phyloP scores from a whole-genome alignment of 352 stramenopile genomes.

The Phytophthora pluvialis region DNA sequence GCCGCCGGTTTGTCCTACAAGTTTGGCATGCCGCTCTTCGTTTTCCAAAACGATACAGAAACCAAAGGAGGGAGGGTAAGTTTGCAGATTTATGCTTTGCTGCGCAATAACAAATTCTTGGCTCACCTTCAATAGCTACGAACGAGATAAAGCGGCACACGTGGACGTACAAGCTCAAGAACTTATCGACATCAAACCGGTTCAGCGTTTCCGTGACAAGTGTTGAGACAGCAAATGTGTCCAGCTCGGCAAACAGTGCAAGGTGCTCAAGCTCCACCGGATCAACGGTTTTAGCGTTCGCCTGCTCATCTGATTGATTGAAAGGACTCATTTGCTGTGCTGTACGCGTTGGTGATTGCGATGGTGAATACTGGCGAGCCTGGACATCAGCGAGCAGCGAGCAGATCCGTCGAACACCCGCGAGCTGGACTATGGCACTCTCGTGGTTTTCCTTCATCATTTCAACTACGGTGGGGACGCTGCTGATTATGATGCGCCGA shows the following conservation, averaged over 20 bases:
- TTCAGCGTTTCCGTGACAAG: constrained; percentile 50
- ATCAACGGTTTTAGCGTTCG: constrained; percentile 4
- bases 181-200: constrained; percentile 63
- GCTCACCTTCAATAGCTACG: constrained; percentile 54
- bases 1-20: constrained; percentile 62
- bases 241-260: constrained; percentile 51
- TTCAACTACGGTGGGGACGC: constrained; percentile 59
- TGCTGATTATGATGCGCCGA: constrained; percentile 62
- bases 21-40: constrained; percentile 62
- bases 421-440: constrained; percentile 68
- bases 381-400: constrained; percentile 46
- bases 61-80: constrained; percentile 7
- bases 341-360: constrained; percentile 17
- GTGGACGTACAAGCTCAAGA: constrained; percentile 63
- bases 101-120: background rate
- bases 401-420: constrained; percentile 58
- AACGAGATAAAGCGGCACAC: constrained; percentile 70
- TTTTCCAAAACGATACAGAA: background rate
- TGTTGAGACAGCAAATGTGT: constrained; percentile 44
- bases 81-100: background rate
- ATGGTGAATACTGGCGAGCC: constrained; percentile 31
- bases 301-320: constrained; percentile 12
- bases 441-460: constrained; percentile 69
- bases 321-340: constrained; percentile 4
- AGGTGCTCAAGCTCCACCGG: constrained; percentile 20